Evolutionary conservation across 2,329 filamentous ascomycete genomes (phyloP).

Genomic region (Curvularia sp.): DNA sequence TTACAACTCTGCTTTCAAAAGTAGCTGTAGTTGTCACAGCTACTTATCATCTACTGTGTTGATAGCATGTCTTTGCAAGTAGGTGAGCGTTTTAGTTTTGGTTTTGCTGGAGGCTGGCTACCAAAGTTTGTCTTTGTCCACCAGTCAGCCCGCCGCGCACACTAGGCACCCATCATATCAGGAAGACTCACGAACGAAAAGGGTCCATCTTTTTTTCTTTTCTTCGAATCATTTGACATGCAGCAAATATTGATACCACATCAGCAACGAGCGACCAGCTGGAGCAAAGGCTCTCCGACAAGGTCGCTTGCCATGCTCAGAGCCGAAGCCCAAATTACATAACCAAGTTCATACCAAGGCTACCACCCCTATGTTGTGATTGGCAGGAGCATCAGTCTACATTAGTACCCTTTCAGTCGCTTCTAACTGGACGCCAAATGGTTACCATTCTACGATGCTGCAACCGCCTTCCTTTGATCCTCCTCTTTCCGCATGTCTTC

Average conservation of each 20-base stretch:
- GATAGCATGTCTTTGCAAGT: too few species aligned
- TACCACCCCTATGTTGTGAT: neutral
- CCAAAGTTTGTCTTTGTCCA: neutral
- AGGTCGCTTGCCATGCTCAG: neutral
- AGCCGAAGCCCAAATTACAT: neutral
- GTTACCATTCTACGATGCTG: constrained; percentile 24
- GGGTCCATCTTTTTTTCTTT: neutral
- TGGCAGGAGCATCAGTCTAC: neutral
- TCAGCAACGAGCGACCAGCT: neutral
- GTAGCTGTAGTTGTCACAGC: too few species aligned
- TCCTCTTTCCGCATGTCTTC: constrained; percentile 80
- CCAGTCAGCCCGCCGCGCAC: neutral
- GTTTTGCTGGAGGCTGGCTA: neutral
- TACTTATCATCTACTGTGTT: too few species aligned
- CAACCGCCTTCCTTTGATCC: constrained; percentile 41
- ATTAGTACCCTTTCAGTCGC: neutral
- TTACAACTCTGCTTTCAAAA: too few species aligned
- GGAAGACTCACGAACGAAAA: neutral
- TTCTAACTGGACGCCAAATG: constrained; percentile 1
- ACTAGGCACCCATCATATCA: too few species aligned
- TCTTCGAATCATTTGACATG: neutral
- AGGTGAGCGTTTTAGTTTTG: too few species aligned
- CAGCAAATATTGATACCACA: constrained; percentile 4
- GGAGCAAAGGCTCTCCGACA: neutral
- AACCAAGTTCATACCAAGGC: neutral